Conservation (phyloP, 768 basidiomycete species). For the Pulveroboletus sp. region DNA sequence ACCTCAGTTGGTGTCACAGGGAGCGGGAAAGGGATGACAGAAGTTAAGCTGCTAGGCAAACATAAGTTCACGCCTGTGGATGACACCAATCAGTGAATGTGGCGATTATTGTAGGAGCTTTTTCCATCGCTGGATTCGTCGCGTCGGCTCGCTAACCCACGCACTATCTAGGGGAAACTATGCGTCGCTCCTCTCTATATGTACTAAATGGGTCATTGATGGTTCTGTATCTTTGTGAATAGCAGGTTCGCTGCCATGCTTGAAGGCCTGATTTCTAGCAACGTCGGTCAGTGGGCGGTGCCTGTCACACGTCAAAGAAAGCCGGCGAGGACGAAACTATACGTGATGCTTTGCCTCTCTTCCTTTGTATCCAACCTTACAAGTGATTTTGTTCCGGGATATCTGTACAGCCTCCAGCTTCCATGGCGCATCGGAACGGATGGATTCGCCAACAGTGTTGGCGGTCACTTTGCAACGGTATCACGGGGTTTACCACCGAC, state of each 20-base stretch:
- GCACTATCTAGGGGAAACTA: conserved; percentile 10
- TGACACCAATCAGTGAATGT: conserved; percentile 36
- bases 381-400: conserved; percentile 15
- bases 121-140: neutral
- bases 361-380: conserved; percentile 18
- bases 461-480: conserved; percentile 8
- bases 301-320: conserved; percentile 15
- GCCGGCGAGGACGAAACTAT: conserved; percentile 16
- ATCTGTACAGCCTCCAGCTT: conserved; percentile 17
- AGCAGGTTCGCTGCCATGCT: conserved; percentile 20
- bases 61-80: conserved; percentile 65
- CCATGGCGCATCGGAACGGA: conserved; percentile 12
- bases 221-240: conserved; percentile 25
- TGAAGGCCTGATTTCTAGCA: conserved; percentile 11
- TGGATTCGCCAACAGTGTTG: conserved; percentile 14
- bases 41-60: conserved; percentile 60
- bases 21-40: conserved; percentile 87
- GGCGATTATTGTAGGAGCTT: conserved; percentile 7
- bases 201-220: conserved; percentile 24
- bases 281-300: conserved; percentile 7
- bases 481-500: conserved; percentile 1
- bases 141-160: conserved; percentile 9
- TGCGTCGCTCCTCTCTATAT: conserved; percentile 19
- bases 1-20: conserved; percentile 82
- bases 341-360: conserved; percentile 25